Percentiles rank a stretch among this genome's conserved stretches.
phyloP scores from a whole-genome alignment of 352 stramenopile species.

The Globisporangium nodosum region DNA sequence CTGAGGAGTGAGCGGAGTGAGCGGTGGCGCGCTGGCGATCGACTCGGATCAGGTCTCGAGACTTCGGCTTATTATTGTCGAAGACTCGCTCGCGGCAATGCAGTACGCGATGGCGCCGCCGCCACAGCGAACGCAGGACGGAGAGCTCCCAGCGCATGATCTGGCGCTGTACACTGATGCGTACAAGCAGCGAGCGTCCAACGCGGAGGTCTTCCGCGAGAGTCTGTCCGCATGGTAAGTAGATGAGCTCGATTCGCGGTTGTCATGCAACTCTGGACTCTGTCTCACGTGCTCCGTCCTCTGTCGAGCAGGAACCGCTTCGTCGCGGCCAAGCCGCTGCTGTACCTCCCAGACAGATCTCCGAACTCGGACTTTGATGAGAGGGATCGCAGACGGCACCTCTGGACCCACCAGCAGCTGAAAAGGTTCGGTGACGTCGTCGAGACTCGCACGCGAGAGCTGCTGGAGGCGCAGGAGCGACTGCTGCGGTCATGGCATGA shows the following conservation, averaged over 20 bases:
- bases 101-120: not conserved
- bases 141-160: constrained; percentile 20
- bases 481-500: constrained; percentile 33
- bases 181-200: constrained; percentile 21
- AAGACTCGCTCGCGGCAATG: not conserved
- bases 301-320: constrained; percentile 27
- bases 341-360: constrained; percentile 47
- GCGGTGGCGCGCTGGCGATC: not conserved
- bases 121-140: not conserved
- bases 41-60: not conserved
- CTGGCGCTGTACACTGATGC: constrained; percentile 30
- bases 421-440: constrained; percentile 31
- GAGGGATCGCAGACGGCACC: constrained; percentile 22
- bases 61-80: too few species aligned
- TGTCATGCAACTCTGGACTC: not conserved
- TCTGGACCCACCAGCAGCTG: constrained; percentile 47
- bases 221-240: constrained; percentile 19
- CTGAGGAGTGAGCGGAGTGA: not conserved
- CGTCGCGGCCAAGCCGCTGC: constrained; percentile 17
- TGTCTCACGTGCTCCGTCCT: not conserved
- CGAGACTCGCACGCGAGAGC: constrained; percentile 23
- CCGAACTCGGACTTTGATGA: constrained; percentile 35
- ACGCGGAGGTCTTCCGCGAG: constrained; percentile 13
- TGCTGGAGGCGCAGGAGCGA: constrained; percentile 31
- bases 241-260: not conserved